Conservation (phyloP, 805 yeast species). For the Vanderwaltozyma polyspora region DNA sequence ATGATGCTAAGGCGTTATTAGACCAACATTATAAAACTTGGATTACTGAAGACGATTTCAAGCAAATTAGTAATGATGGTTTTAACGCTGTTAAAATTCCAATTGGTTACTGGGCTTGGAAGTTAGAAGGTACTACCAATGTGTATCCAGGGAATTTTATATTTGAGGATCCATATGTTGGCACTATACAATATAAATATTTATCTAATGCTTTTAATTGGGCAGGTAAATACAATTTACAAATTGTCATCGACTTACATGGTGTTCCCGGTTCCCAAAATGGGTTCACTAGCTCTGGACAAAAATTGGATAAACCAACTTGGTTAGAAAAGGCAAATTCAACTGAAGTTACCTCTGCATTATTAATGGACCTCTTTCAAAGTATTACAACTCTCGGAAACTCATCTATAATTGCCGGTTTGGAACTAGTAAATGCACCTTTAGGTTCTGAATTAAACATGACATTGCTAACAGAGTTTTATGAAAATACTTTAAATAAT, state of each 20-base stretch:
- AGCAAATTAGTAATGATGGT: slow-evolving; percentile 39
- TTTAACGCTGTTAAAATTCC: slow-evolving; percentile 68
- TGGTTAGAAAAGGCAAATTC: slow-evolving; percentile 35
- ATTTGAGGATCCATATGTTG: slow-evolving; percentile 52
- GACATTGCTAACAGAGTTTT: slow-evolving; percentile 25
- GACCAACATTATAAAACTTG: slow-evolving; percentile 46
- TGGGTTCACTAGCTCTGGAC: slow-evolving; percentile 76
- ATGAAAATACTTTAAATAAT: slow-evolving; percentile 24
- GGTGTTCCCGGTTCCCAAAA: slow-evolving; percentile 81
- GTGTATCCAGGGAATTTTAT: slow-evolving; percentile 10
- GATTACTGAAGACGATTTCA: slow-evolving; percentile 49
- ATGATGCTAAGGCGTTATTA: slow-evolving; percentile 32
- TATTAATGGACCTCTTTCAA: slow-evolving; percentile 38
- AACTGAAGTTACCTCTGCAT: slow-evolving; percentile 38
- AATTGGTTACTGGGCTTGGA: slow-evolving; percentile 74
- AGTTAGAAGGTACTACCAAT: slow-evolving; percentile 18
- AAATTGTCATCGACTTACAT: slow-evolving; percentile 68
- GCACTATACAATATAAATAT: slow-evolving; percentile 45
- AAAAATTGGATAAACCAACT: slow-evolving; percentile 33
- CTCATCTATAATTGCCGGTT: too few relatives aligned
- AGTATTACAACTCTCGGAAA: too few relatives aligned
- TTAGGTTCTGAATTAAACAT: slow-evolving; percentile 41
- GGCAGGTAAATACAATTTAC: slow-evolving; percentile 48
- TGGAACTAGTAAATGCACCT: slow-evolving; percentile 66
- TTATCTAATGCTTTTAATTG: slow-evolving; percentile 56